phyloP scores from a whole-genome alignment of 1,284 basidiomycete genomes.

The Irpex sp. region DNA sequence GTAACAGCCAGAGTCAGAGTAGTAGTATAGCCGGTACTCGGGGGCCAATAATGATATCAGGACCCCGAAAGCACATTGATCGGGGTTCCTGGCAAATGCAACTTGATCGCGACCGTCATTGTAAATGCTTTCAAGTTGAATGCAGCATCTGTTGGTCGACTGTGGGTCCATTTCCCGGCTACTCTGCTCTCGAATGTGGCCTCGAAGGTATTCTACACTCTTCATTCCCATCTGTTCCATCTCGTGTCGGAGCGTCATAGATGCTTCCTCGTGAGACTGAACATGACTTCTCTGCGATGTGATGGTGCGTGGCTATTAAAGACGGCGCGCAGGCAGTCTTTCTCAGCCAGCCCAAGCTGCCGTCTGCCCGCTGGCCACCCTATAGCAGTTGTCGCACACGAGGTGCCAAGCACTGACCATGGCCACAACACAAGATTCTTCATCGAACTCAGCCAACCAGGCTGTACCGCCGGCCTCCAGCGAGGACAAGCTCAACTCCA shows the following conservation, averaged over 20 bases:
- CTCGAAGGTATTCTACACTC: too few species aligned
- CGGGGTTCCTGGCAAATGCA: too few species aligned
- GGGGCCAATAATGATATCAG: too few species aligned
- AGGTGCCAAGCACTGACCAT: background rate
- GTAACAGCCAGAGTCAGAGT: too few species aligned
- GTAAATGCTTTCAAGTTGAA: too few species aligned
- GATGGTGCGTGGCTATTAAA: background rate
- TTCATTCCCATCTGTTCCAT: background rate
- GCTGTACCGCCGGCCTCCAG: background rate
- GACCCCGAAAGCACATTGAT: too few species aligned
- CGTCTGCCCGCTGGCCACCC: background rate
- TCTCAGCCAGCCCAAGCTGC: background rate
- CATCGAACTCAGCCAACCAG: background rate
- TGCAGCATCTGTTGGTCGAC: too few species aligned
- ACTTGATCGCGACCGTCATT: too few species aligned
- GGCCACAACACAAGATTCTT: background rate
- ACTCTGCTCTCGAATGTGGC: too few species aligned
- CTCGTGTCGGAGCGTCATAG: background rate
- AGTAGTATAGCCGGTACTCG: too few species aligned
- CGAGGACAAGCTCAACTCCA: background rate
- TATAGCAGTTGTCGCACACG: background rate
- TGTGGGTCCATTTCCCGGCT: too few species aligned
- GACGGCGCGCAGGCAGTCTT: background rate
- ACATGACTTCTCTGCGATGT: background rate
- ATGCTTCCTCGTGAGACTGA: background rate